phyloP scores from a whole-genome alignment of 2,329 filamentous ascomycete genomes.

The Pseudophaeomoniella oleicola region DNA sequence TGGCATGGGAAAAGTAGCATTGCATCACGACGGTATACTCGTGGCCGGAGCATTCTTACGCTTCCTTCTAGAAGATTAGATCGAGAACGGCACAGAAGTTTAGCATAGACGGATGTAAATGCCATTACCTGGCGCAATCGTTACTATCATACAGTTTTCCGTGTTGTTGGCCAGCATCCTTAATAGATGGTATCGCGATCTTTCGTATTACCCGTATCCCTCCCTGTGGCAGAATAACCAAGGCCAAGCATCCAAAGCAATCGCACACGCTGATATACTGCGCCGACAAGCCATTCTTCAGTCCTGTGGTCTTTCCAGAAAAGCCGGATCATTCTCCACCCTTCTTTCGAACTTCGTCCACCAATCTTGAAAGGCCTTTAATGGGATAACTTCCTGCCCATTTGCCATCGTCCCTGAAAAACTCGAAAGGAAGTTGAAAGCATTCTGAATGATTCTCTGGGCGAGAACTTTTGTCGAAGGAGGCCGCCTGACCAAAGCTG shows the following conservation, averaged over 20 bases:
- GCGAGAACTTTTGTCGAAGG: conserved; percentile 62
- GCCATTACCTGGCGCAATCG: no score
- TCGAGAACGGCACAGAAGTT: not conserved
- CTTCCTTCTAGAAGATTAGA: conserved; percentile 49
- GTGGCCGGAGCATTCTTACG: conserved; percentile 61
- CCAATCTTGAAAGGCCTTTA: conserved; percentile 94
- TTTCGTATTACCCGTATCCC: no score
- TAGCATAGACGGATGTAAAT: no score
- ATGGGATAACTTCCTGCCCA: conserved; percentile 74
- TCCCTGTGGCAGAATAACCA: no score
- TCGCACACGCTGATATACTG: no score
- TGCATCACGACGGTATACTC: conserved; percentile 64
- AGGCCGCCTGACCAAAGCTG: conserved; percentile 16
- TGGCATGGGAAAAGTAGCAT: conserved; percentile 48
- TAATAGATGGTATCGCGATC: no score
- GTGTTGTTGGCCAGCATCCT: no score
- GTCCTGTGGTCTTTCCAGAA: conserved; percentile 52
- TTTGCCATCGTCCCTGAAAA: conserved; percentile 54
- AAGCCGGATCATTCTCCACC: conserved; percentile 72
- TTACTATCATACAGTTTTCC: no score
- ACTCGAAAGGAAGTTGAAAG: conserved; percentile 88
- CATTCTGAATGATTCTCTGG: conserved; percentile 88
- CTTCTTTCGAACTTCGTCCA: conserved; percentile 91
- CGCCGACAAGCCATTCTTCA: no score
- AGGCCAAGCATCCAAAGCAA: no score